Base-by-base conservation (phyloP, 2,329 filamentous ascomycete species). In the Aspergillus sp. region DNA sequence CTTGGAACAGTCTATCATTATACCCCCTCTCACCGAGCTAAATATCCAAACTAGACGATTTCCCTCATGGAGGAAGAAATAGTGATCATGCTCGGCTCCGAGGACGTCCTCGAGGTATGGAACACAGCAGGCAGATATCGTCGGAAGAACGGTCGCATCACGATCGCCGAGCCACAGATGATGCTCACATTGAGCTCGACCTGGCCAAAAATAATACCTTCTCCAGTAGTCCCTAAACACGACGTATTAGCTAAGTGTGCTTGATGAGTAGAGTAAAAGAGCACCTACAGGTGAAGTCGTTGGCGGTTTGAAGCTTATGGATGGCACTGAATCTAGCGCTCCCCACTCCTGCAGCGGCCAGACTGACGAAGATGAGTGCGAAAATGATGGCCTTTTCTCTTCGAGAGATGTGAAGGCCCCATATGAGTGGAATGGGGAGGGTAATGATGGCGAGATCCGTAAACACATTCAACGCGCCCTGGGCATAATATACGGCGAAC, bases 151-250 rank as follows among this genome's bases (percentile, higher is more conserved):
- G 45, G 45, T 7, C 45, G 45, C 45, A 47, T 47, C 13, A 36
- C n/a, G 17, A 47, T 47, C n/a, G 35, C 19, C 26, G 45, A 47
- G 6, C 45, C 45, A 22, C 45, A 47, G 17, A 47, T 38, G 19
- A 47, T 47, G 32, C 45, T 47, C 30, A 47, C 30, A 22, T 35
- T 36, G 11, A 47, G 14, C n/a, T 47, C 45, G 3, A 47, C 45
- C 45, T 36, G 26, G 22, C 45, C 45, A n/a, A 47, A 38, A 7
- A 36, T 47, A 9, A 47, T 22, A 4, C 45, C 45, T 9, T 36
- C 16, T 14, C 14, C 45, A 1, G 45, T 47, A 3, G 30, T 10
- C 45, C 45, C 44, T 46, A 9, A 4, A 36, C 16, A 36, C 35
- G 3, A 7, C 7, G 6, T 17, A 11, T 36, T 17, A 36, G 35